Evolutionary conservation across 1,284 basidiomycete genomes (phyloP), one percentile per base, ranked within the genome.

Genomic region (Taiwanofungus camphoratus): DNA sequence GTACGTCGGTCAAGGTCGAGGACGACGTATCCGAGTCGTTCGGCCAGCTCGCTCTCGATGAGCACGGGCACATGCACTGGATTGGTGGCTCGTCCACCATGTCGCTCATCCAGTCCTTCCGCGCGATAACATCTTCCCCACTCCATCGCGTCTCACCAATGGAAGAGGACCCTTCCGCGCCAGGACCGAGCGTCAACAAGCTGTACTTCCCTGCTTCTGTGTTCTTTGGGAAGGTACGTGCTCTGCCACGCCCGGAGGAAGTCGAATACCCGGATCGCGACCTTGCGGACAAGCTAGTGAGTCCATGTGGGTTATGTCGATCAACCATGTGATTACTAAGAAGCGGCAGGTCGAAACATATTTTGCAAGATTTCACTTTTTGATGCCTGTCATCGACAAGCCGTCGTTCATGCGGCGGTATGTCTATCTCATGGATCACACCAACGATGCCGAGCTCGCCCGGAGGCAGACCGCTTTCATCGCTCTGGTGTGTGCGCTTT

Each of bases 21-120:
- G 70, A 75, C 53, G 86, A 87, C 61, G 73, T 88, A 52, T 79
- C 76, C 52, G 87, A 90, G 59, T 81, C 84, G 20, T 84, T 89
- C 57, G 90, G 89, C 16, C 89, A 92, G 59, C 76, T 92, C 44
- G 85, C 88, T 20, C 72, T 91, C 36, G 90, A 93, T 56, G 90
- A 92, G 61, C 82, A 91, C 53, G 90, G 90, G 18, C 89, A 92
- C 63, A 81, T 87, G 69, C 80, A 90, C 49, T 93, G 90, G 90
- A 92, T 93, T 54, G 90, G 90, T 24, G 85, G 88, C 36, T 92
- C 89, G 7, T 92, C 88, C 20, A 91, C 90, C 8, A 86, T 93
- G 79, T 88, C 89, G 7, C 75, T 93, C 52, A 89, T 93, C 42
- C 88, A 92, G 59, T 89, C 87, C 4, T 92, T 93, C 68, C 80